Evolutionary conservation across 2,329 filamentous ascomycete genomes (phyloP).

Genomic region (Cladosporium sp.): DNA sequence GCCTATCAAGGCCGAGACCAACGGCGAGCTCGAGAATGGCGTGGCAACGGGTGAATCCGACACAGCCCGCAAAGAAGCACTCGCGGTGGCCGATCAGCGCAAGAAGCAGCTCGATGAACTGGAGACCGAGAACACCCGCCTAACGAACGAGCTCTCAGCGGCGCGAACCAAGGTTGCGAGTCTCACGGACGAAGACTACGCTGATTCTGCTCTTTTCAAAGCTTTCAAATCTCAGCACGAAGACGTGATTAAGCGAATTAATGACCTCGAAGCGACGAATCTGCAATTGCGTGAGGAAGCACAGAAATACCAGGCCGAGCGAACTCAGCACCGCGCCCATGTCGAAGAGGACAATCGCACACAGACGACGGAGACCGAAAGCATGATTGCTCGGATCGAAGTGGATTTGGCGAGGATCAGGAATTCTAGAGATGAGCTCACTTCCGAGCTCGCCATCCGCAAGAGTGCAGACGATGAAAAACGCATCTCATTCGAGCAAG

Average conservation of each 20-base stretch:
- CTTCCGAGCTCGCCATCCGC: slow-evolving; percentile 74
- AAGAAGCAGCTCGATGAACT: slow-evolving; percentile 83
- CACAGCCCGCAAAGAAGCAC: slow-evolving; percentile 70
- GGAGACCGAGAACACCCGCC: slow-evolving; percentile 69
- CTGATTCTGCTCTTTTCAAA: slow-evolving; percentile 90
- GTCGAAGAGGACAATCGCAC: slow-evolving; percentile 76
- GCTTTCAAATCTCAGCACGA: slow-evolving; percentile 85
- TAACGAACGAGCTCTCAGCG: slow-evolving; percentile 74
- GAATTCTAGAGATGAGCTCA: slow-evolving; percentile 76
- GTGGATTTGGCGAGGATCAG: slow-evolving; percentile 82
- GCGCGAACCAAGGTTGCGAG: slow-evolving; percentile 65
- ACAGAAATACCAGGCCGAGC: slow-evolving; percentile 78
- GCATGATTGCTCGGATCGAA: slow-evolving; percentile 74
- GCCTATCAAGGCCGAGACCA: slow-evolving; percentile 35
- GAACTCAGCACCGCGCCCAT: slow-evolving; percentile 74
- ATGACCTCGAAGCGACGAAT: slow-evolving; percentile 86
- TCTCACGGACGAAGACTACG: slow-evolving; percentile 87
- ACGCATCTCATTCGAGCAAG: slow-evolving; percentile 62
- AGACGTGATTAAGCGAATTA: slow-evolving; percentile 86
- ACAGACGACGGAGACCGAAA: slow-evolving; percentile 72
- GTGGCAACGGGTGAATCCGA: slow-evolving; percentile 64
- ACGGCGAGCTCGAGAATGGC: slow-evolving; percentile 52
- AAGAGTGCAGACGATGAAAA: slow-evolving; percentile 78
- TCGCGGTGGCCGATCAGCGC: slow-evolving; percentile 72
- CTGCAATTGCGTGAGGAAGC: slow-evolving; percentile 79